phyloP scores from a whole-genome alignment of 306 rosid genomes.

The Macrotyloma uniflorum region DNA sequence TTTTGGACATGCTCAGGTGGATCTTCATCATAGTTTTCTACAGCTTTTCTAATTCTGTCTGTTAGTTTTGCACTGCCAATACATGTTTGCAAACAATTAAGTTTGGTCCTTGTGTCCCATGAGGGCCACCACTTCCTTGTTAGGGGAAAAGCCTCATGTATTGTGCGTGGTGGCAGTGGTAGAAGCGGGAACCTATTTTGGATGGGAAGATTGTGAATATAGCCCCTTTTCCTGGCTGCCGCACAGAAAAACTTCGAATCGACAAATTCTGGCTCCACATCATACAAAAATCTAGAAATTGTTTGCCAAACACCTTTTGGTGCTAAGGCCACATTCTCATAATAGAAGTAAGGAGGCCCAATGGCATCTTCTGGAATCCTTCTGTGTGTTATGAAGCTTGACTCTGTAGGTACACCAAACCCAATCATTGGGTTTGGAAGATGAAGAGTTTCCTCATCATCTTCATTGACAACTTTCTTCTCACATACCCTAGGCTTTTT shows the following conservation, averaged over 20 bases:
- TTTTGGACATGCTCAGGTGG: slow-evolving; percentile 65
- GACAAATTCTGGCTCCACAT: slow-evolving; percentile 87
- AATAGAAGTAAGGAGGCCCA: slow-evolving; percentile 93
- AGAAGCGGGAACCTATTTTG: slow-evolving; percentile 73
- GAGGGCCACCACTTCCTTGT: slow-evolving; percentile 97
- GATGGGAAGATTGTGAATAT: slow-evolving; percentile 90
- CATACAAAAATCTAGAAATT: slow-evolving; percentile 78
- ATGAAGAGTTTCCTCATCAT: slow-evolving; percentile 68
- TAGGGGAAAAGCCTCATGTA: slow-evolving; percentile 79
- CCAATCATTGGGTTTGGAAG: slow-evolving; percentile 93
- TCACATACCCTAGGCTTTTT: slow-evolving; percentile 53
- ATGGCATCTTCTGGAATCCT: slow-evolving; percentile 69
- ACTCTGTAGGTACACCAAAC: slow-evolving; percentile 80
- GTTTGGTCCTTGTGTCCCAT: slow-evolving; percentile 78
- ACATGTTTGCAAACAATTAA: slow-evolving; percentile 83
- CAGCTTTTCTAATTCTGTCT: slow-evolving; percentile 74
- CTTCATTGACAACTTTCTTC: slow-evolving; percentile 49
- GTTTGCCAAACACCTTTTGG: slow-evolving; percentile 97
- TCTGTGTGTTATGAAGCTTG: slow-evolving; percentile 41
- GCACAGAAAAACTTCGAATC: slow-evolving; percentile 92
- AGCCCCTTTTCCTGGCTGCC: slow-evolving; percentile 91
- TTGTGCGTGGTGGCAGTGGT: slow-evolving; percentile 77
- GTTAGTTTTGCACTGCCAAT: slow-evolving; percentile 75
- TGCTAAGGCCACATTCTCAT: slow-evolving; percentile 95
- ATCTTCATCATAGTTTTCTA: slow-evolving; percentile 59